Evolutionary conservation across 1,139 yeast species (phyloP).

Genomic region (Fermentozyma sake): DNA sequence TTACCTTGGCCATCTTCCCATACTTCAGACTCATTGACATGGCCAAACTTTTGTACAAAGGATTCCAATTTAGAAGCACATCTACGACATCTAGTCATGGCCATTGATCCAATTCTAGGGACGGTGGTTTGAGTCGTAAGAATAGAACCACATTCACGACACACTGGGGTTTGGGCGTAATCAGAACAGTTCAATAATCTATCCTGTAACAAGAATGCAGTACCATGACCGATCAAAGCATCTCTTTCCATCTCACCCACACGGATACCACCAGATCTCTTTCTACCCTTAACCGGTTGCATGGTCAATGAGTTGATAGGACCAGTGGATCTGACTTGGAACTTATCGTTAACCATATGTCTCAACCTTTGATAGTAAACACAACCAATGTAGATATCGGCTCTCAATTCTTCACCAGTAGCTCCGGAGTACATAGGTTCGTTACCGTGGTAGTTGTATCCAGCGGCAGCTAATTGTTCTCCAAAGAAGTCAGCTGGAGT

Average conservation of each 20-base stretch:
- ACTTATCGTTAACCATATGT: slow-evolving; percentile 99
- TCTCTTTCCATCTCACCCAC: slow-evolving; percentile 99
- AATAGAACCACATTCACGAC: slow-evolving; percentile 92
- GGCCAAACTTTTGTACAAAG: slow-evolving; percentile 33
- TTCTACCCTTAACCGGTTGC: slow-evolving; percentile 99
- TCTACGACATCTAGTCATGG: slow-evolving; percentile 83
- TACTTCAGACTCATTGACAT: slow-evolving; percentile 67
- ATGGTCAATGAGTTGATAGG: slow-evolving; percentile 94
- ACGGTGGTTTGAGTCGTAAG: slow-evolving; percentile 86
- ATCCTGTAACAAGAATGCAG: slow-evolving; percentile 94
- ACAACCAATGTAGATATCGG: slow-evolving; percentile 92
- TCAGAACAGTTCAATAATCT: slow-evolving; percentile 94
- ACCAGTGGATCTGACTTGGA: slow-evolving; percentile 98
- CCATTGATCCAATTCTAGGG: slow-evolving; percentile 80
- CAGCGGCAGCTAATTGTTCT: slow-evolving; percentile 80
- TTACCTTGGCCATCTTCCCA: slow-evolving; percentile 99
- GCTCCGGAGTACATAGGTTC: slow-evolving; percentile 99
- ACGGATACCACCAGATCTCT: slow-evolving; percentile 99
- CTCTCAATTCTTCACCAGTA: slow-evolving; percentile 95
- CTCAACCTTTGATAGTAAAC: slow-evolving; percentile 97
- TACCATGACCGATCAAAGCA: slow-evolving; percentile 97
- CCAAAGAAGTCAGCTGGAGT: slow-evolving; percentile 98
- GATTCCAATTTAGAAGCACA: slow-evolving; percentile 68
- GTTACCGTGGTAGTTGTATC: slow-evolving; percentile 96
- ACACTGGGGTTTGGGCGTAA: slow-evolving; percentile 84